Evolutionary conservation across 2,329 filamentous ascomycete genomes (phyloP), one percentile per base, ranked within the genome.

Genomic region (Sordariomycetes sp.): DNA sequence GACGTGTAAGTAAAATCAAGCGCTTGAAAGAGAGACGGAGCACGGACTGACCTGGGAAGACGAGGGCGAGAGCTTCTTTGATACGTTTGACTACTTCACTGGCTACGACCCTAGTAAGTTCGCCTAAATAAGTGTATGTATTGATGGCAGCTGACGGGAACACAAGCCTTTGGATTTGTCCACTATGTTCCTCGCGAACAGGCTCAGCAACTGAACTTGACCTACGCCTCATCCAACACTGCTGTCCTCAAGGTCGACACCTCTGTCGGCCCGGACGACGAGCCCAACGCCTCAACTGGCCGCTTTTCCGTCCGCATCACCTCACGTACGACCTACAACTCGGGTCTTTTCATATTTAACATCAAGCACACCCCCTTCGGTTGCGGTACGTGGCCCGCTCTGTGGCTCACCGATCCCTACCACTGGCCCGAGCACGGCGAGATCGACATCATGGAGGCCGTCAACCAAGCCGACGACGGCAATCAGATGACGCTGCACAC

Each of bases 261-360:
- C 9, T 65, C 63, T 2, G 70, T 76, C 12, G 64, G 64, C 8
- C 68, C 63, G 3, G 41, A 45, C 3, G 60, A 58, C 19, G 40
- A 45, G 3, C 70, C 70, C 4, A 56, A 75, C 41, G 68, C 74
- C 14, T 66, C 66, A 3, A 73, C 65, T 0, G 77, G 76, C 32
- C 74, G 77, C 16, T 72, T 72, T 54, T 79, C 75, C 0, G 75
- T 81, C 11, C 74, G 77, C 11, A 58, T 81, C 36, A 65, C 73
- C 39, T 81, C 76, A 23, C 77, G 72, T 47, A 60, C 53, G 29
- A 68, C 68, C 29, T 82, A 79, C 53, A 54, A 75, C 46, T 55
- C 50, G n/a, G 78, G 77, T 0, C 68, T 82, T n/a, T 82, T 81
- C 55, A 59, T 82, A 46, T 82, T 82, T 46, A 75, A 82, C 47